Evolutionary conservation across 768 basidiomycete species (phyloP).

Genomic region (Serendipita indica): DNA sequence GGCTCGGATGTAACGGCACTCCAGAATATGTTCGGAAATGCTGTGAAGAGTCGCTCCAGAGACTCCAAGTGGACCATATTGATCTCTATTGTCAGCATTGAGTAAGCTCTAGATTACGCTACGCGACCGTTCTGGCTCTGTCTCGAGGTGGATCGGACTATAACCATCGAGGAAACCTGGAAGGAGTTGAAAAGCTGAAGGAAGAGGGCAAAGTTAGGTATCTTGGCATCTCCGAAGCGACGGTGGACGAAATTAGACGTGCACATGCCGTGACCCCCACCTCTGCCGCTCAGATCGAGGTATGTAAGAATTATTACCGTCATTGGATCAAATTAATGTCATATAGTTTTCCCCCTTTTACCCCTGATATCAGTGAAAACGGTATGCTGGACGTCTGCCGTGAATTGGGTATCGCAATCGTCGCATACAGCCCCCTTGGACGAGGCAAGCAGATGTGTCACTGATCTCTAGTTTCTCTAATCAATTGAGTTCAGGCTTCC

Average conservation of each 20-base stretch:
- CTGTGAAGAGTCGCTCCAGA: slow-evolving; percentile 13
- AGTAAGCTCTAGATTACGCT: background rate
- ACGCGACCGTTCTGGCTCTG: background rate
- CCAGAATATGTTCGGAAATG: slow-evolving; percentile 14
- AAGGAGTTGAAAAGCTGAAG: slow-evolving; percentile 16
- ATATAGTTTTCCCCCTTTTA: slow-evolving; percentile 17
- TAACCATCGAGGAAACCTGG: slow-evolving; percentile 17
- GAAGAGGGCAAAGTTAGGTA: slow-evolving; percentile 32
- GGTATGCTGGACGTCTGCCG: slow-evolving; percentile 20
- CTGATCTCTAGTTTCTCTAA: background rate
- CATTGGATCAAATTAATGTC: background rate
- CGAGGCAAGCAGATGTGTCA: slow-evolving; percentile 21
- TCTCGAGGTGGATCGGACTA: slow-evolving; percentile 15
- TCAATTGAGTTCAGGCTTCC: slow-evolving; percentile 29
- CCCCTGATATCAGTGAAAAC: slow-evolving; percentile 13
- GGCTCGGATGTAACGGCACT: slow-evolving; percentile 4
- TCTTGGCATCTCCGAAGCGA: slow-evolving; percentile 40
- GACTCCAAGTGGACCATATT: slow-evolving; percentile 14
- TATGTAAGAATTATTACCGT: background rate
- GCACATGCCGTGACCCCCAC: slow-evolving; percentile 23
- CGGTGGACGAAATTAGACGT: slow-evolving; percentile 32
- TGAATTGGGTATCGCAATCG: slow-evolving; percentile 41
- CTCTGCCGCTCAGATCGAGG: slow-evolving; percentile 15
- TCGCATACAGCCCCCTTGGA: slow-evolving; percentile 47
- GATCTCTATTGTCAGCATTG: slow-evolving; percentile 14